Evolutionary conservation across 257 asterid species (phyloP).

Genomic region (Cynanchum wilfordii): DNA sequence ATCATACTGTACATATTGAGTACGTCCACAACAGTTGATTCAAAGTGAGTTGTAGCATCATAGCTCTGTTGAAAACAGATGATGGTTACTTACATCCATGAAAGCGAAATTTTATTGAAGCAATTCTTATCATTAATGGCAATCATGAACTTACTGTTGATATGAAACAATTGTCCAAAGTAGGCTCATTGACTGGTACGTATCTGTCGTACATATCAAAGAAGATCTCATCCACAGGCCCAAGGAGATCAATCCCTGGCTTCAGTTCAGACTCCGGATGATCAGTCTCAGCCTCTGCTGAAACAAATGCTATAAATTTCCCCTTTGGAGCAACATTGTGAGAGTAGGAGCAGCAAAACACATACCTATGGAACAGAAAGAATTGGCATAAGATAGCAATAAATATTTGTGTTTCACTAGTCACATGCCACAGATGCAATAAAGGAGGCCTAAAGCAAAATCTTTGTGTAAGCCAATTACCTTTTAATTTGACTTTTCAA

Average conservation of each 20-base stretch:
- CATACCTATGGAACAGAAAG: slow-evolving; percentile 52
- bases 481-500: too few relatives aligned
- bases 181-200: slow-evolving; percentile 82
- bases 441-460: background rate
- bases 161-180: slow-evolving; percentile 85
- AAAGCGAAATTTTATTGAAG: slow-evolving; percentile 13
- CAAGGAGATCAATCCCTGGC: slow-evolving; percentile 89
- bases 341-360: slow-evolving; percentile 91
- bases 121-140: slow-evolving; percentile 9
- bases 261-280: slow-evolving; percentile 81
- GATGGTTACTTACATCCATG: slow-evolving; percentile 3
- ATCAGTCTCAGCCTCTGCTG: slow-evolving; percentile 92
- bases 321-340: slow-evolving; percentile 99
- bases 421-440: too few relatives aligned
- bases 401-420: background rate
- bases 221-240: slow-evolving; percentile 92
- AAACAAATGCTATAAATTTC: slow-evolving; percentile 87
- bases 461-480: background rate
- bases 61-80: slow-evolving; percentile 36
- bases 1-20: slow-evolving; percentile 44
- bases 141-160: slow-evolving; percentile 60
- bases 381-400: slow-evolving; percentile 10
- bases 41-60: slow-evolving; percentile 52
- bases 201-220: slow-evolving; percentile 80
- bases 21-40: slow-evolving; percentile 49